These are phyloP conservation scores for Pichia sp. DNA, from an alignment of 1,139 yeast species.

Conservation along the genomic window DNA sequence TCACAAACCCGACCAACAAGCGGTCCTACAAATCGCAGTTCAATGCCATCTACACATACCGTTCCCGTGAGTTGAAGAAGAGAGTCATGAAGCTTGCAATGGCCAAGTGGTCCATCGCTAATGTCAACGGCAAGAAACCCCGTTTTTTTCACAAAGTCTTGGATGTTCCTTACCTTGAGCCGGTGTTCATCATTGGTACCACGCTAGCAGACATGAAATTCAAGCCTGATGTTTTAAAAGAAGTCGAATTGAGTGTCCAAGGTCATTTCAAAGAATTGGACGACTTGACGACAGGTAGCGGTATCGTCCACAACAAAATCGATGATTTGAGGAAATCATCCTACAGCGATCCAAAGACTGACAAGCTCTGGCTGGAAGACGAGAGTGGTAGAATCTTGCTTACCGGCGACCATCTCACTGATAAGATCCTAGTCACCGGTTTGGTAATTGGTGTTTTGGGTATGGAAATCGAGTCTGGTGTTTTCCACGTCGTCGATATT, in stretches of 20 bases:
- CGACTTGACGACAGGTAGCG: slow-evolving; percentile 13
- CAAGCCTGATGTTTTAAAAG: slow-evolving; percentile 82
- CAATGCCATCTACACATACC: slow-evolving; percentile 66
- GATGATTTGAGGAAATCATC: slow-evolving; percentile 34
- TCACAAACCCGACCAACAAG: slow-evolving; percentile 17
- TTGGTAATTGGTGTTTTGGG: slow-evolving; percentile 84
- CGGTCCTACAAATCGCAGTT: slow-evolving; percentile 70
- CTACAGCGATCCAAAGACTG: slow-evolving; percentile 56
- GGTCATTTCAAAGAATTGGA: slow-evolving; percentile 43
- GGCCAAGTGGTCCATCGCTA: slow-evolving; percentile 51
- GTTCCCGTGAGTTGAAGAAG: slow-evolving; percentile 54
- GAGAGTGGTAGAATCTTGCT: slow-evolving; percentile 86
- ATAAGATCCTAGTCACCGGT: slow-evolving; percentile 75
- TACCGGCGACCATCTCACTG: slow-evolving; percentile 53
- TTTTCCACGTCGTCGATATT: slow-evolving; percentile 81
- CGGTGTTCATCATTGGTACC: slow-evolving; percentile 92
- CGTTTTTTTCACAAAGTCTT: slow-evolving; percentile 61
- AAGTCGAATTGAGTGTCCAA: slow-evolving; percentile 62
- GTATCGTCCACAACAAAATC: slow-evolving; percentile 20
- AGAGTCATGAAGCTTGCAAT: slow-evolving; percentile 51
- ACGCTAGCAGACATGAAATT: slow-evolving; percentile 79
- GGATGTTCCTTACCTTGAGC: slow-evolving; percentile 66
- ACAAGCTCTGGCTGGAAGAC: slow-evolving; percentile 77
- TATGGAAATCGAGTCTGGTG: slow-evolving; percentile 78
- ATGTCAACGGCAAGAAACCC: slow-evolving; percentile 39